Evolutionary conservation across 1,284 basidiomycete genomes (phyloP).

Genomic region (Malassezia yamatoensis): DNA sequence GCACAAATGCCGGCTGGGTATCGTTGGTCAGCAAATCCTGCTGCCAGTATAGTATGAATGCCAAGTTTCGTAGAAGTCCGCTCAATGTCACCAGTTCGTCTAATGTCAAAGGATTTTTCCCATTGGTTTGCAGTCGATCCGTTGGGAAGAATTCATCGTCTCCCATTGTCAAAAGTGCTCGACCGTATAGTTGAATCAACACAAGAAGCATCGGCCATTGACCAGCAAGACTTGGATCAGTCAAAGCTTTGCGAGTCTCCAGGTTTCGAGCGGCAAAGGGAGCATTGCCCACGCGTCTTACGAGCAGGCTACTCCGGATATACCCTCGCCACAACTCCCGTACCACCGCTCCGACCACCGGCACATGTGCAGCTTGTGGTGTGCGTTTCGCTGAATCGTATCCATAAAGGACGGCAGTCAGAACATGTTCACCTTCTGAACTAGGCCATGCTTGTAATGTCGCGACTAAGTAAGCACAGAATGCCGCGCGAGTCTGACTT

Average conservation of each 20-base stretch:
- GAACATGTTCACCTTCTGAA: constrained; percentile 20
- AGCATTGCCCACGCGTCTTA: constrained; percentile 23
- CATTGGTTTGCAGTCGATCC: neutral
- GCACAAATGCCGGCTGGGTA: neutral
- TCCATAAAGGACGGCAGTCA: constrained; percentile 23
- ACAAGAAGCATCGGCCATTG: constrained; percentile 61
- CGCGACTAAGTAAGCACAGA: constrained; percentile 36
- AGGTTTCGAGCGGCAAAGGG: constrained; percentile 16
- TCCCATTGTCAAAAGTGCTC: constrained; percentile 77
- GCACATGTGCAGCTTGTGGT: neutral
- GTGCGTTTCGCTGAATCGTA: neutral
- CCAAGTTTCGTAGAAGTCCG: constrained; percentile 63
- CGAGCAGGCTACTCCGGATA: constrained; percentile 28
- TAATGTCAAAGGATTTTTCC: constrained; percentile 55
- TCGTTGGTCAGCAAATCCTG: constrained; percentile 4
- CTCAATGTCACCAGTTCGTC: constrained; percentile 69
- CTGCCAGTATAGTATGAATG: constrained; percentile 67
- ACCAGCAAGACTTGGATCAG: neutral
- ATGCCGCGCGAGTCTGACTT: constrained; percentile 25
- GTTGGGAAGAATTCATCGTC: constrained; percentile 87
- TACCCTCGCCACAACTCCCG: constrained; percentile 45
- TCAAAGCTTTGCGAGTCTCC: constrained; percentile 19
- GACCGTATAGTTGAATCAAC: constrained; percentile 71
- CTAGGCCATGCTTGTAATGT: constrained; percentile 32
- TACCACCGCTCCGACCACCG: constrained; percentile 22